Evolutionary conservation across 148 eudicot genomes (phyloP), one percentile per base, ranked within the genome.

Genomic region (Tetragonia tetragonoides): DNA sequence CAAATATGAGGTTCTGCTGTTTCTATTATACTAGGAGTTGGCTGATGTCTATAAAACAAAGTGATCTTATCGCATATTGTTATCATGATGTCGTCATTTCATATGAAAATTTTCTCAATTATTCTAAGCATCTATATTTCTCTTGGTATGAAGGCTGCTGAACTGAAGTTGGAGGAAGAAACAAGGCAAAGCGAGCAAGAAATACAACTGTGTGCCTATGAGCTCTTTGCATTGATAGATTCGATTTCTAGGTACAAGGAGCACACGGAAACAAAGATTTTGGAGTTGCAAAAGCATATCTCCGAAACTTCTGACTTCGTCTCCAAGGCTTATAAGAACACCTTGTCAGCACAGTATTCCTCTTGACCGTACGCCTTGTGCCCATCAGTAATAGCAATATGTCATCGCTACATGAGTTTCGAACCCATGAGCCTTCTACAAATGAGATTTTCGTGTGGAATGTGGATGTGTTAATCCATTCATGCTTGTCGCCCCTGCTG

Each of bases 181-280:
- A 79, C 42, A 20, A 56, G 46, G 64, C 83, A 83, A 84, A 85
- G 82, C 16, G 90, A 95, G 79, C 82, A 86, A 81, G 90, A 91
- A 83, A 85, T 81, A 21, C 89, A 91, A 79, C 66, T 57, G 62
- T 93, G 91, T 75, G 93, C 94, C 28, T 86, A 75, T 57, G 97
- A 95, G 80, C 87, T 95, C 38, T 84, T 89, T 66, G 86, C 84
- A 17, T 34, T 91, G 83, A 82, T 93, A 7, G 95, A 95, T 83
- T 80, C 89, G 37, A 90, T 93, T 81, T 87, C 97, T 47, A 86
- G 80, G 75, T 88, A 89, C 86, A 91, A 93, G 75, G 99, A 93
- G 87, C 82, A 88, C 53, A 78, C 85, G 73, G 86, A 81, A 60
- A 87, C 83, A 40, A 93, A 90, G 75, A 79, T 91, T 47, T 70